Base-by-base conservation (phyloP, 2,329 filamentous ascomycete species). In the Paecilomyces niveus region DNA sequence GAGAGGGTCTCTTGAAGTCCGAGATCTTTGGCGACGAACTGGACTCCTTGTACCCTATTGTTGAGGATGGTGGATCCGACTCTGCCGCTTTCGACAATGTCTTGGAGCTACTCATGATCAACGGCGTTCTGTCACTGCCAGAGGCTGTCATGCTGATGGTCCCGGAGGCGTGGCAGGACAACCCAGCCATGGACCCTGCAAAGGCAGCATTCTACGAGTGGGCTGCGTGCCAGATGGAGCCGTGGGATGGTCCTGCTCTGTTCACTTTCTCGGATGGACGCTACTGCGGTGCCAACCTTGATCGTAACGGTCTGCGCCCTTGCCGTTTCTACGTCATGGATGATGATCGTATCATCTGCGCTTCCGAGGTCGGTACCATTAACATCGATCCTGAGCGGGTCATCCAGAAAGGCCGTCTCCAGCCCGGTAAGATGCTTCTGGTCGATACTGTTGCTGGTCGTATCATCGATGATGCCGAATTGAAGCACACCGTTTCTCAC, bases 71-170 rank as follows among this genome's bases (percentile, higher is more conserved):
- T 67, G 93, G 93, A 62, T 97, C 93, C 57, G 93, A 97, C 75
- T 97, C 93, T 35, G 93, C 93, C 63, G 93, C 93, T 53, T 97
- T 97, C 68, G 93, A 97, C 78, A 97, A 97, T 70, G 93, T 97
- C 22, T 82, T 97, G 15, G 93, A 97, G 77, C 80, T 97, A 49
- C 81, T 97, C 64, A 92, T 89, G 68, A 96, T 97, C 77, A 97
- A 97, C 74, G 92, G 93, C 62, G 93, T 97, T 49, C 83, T 97
- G 56, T 97, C 93, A 54, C 83, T 97, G 2, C 93, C 93, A 15
- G 93, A 97, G 76, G 93, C 93, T 55, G 90, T 97, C 67, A 97
- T 97, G 93, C 84, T 97, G 68, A 96, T 97, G 92, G 90, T 97
- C 54, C 93, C 93, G 22, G 93, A 97, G 78, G 93, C 93, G 61